Conservation (phyloP, 805 yeast species). For the Wickerhamomyces bisporus region DNA sequence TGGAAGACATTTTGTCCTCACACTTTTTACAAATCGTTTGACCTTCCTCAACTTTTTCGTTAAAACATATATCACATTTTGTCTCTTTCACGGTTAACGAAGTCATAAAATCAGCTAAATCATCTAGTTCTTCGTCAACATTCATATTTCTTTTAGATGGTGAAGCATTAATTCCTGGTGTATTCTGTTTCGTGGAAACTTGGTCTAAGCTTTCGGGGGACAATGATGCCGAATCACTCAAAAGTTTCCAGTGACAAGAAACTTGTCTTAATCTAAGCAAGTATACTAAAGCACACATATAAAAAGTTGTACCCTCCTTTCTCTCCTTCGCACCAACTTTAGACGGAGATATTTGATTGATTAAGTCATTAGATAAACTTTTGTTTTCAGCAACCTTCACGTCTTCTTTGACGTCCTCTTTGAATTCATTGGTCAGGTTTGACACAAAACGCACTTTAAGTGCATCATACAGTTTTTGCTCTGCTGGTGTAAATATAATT, state of each 20-base stretch:
- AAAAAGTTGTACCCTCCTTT: slow-evolving; percentile 8
- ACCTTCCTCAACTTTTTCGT: slow-evolving; percentile 9
- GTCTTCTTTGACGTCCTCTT: not conserved
- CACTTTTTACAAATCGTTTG: slow-evolving; percentile 13
- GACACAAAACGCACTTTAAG: slow-evolving; percentile 15
- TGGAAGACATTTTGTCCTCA: slow-evolving; percentile 11
- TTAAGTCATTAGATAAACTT: slow-evolving; percentile 1
- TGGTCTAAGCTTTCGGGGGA: too few species aligned
- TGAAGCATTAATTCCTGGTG: slow-evolving; percentile 5
- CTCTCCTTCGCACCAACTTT: slow-evolving; percentile 8
- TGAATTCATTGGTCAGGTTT: slow-evolving; percentile 3
- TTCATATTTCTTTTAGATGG: slow-evolving; percentile 8
- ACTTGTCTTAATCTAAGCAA: slow-evolving; percentile 33
- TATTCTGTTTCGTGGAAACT: too few species aligned
- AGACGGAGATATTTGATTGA: slow-evolving; percentile 5
- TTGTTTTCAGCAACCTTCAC: not conserved
- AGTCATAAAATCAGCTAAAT: slow-evolving; percentile 18
- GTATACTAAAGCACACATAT: slow-evolving; percentile 24
- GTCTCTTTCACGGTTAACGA: slow-evolving; percentile 19
- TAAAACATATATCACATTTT: slow-evolving; percentile 21
- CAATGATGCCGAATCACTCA: slow-evolving; percentile 10
- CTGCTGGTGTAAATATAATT: slow-evolving; percentile 23
- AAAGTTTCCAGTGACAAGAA: slow-evolving; percentile 30
- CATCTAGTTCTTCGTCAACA: slow-evolving; percentile 16
- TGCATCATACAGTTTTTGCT: slow-evolving; percentile 23